Evolutionary conservation across 805 yeast genomes (phyloP).

Genomic region (Kurtzmaniella cleridarum): DNA sequence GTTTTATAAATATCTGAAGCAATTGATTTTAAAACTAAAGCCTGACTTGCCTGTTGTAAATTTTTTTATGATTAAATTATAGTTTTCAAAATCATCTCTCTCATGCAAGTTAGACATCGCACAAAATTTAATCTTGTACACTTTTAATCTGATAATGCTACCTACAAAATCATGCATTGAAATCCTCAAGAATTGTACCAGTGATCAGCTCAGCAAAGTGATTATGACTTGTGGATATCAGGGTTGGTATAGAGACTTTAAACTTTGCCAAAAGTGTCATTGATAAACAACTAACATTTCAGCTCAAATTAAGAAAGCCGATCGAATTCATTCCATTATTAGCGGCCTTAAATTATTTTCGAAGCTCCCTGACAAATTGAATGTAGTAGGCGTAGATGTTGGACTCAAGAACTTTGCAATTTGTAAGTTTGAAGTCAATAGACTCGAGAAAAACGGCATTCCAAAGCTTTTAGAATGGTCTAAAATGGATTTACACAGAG

Average conservation of each 20-base stretch:
- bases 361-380: slow-evolving; percentile 4
- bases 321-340: slow-evolving; percentile 8
- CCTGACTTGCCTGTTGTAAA: too few species aligned
- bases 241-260: slow-evolving; percentile 2
- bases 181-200: slow-evolving; percentile 3
- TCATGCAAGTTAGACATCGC: too few species aligned
- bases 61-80: too few species aligned
- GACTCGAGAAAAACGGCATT: background rate
- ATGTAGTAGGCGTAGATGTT: slow-evolving; percentile 29
- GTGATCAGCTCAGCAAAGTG: background rate
- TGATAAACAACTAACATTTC: slow-evolving; percentile 12
- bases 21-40: too few species aligned
- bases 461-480: slow-evolving; percentile 17
- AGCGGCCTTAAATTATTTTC: slow-evolving; percentile 4
- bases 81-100: too few species aligned
- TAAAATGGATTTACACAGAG: slow-evolving; percentile 20
- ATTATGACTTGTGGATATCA: slow-evolving; percentile 6
- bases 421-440: slow-evolving; percentile 16
- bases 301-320: slow-evolving; percentile 11
- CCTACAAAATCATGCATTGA: background rate
- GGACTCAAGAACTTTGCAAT: slow-evolving; percentile 39
- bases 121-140: too few species aligned
- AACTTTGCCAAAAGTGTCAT: slow-evolving; percentile 10
- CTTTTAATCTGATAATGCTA: background rate
- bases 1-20: too few species aligned